phyloP scores from a whole-genome alignment of 2,329 filamentous ascomycete species.

The Botrytis pseudocinerea region DNA sequence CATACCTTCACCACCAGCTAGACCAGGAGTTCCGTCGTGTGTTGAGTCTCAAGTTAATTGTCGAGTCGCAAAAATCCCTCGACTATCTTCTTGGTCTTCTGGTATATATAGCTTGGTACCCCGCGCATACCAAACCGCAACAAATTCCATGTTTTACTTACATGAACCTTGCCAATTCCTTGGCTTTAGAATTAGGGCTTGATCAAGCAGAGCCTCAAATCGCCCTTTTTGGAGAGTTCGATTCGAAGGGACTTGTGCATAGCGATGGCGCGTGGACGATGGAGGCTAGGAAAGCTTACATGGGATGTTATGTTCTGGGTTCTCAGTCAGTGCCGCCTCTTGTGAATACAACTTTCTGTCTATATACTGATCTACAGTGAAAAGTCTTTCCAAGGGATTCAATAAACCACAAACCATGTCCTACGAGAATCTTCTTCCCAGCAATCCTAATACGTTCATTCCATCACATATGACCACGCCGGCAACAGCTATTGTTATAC shows the following conservation, averaged over 20 bases:
- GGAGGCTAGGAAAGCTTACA: conserved; percentile 36
- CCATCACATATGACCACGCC: conserved; percentile 15
- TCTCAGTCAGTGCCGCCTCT: conserved; percentile 30
- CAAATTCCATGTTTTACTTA: conserved; percentile 39
- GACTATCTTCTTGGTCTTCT: conserved; percentile 60
- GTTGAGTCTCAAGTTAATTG: conserved; percentile 44
- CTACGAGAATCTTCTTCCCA: conserved; percentile 32
- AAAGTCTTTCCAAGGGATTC: conserved; percentile 29
- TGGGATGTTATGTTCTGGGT: conserved; percentile 40
- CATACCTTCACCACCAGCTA: conserved; percentile 35
- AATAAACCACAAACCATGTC: conserved; percentile 36
- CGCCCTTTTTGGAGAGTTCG: conserved; percentile 29
- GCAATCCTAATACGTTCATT: conserved; percentile 22
- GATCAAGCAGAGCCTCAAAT: conserved; percentile 33
- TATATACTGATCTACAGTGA: background rate
- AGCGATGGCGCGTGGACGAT: conserved; percentile 28
- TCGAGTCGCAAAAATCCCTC: conserved; percentile 57
- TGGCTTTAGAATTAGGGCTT: conserved; percentile 40
- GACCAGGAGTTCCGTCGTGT: conserved; percentile 38
- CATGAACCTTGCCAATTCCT: conserved; percentile 40
- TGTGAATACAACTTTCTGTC: background rate
- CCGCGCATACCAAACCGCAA: conserved; percentile 37
- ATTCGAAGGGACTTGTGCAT: conserved; percentile 30
- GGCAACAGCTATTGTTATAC: conserved; percentile 26
- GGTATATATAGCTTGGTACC: conserved; percentile 59